A percentile compares a stretch with the other conserved stretches of the same genome.
phyloP scores from a whole-genome alignment of 208 protist species.

The Phytomonas serpens region DNA sequence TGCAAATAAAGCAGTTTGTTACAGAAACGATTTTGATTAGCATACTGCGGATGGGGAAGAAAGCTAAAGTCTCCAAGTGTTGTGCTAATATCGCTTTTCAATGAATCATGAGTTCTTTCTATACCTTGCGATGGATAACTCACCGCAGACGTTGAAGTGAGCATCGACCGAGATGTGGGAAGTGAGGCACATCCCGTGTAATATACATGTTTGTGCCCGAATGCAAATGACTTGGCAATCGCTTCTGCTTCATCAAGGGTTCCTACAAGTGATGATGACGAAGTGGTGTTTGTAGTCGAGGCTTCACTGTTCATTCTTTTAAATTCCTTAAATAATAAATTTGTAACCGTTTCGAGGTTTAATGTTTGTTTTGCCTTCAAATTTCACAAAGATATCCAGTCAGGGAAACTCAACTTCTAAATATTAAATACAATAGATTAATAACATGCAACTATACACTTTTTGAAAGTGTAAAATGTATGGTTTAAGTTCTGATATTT shows the following conservation, averaged over 20 bases:
- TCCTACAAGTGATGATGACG: neutral
- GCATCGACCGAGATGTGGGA: neutral
- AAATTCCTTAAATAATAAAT: neutral
- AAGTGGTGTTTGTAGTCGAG: neutral
- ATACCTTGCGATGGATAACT: neutral
- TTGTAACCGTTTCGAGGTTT: neutral
- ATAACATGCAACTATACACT: neutral
- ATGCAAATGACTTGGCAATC: neutral
- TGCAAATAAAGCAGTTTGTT: conserved; percentile 58
- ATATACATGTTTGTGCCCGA: conserved; percentile 12
- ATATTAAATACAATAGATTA: neutral
- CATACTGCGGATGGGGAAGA: conserved; percentile 50
- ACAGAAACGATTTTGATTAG: conserved; percentile 24
- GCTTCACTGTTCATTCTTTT: neutral
- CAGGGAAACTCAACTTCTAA: neutral
- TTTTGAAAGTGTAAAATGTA: neutral
- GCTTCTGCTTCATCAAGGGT: neutral
- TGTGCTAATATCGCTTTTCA: conserved; percentile 1
- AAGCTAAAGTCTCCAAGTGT: conserved; percentile 40
- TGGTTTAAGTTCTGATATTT: neutral
- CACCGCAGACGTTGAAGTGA: neutral
- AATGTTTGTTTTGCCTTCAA: conserved; percentile 1
- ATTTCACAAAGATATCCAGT: neutral
- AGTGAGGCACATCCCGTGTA: conserved; percentile 5
- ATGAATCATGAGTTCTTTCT: neutral